phyloP scores from a whole-genome alignment of 495 filamentous ascomycete genomes.

The Chaetomium tenue region DNA sequence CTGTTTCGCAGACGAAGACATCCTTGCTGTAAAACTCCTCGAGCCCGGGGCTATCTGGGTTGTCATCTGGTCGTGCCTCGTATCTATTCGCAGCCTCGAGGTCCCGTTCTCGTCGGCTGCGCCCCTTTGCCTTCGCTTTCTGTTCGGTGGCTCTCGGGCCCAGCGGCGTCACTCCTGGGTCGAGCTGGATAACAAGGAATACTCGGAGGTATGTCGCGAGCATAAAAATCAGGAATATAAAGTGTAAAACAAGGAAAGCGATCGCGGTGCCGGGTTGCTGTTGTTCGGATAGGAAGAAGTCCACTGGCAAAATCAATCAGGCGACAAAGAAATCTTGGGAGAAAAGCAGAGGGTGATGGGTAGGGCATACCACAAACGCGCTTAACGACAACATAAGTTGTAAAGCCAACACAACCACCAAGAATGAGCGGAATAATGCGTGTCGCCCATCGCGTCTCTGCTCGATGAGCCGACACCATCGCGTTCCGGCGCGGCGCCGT shows the following conservation, averaged over 20 bases:
- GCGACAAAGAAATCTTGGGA: conserved; percentile 4
- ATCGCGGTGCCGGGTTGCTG: conserved; percentile 57
- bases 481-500: conserved; percentile 8
- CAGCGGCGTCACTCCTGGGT: conserved; percentile 69
- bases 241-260: conserved; percentile 68
- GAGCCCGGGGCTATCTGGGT: conserved; percentile 49
- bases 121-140: conserved; percentile 23
- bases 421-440: conserved; percentile 44
- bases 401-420: conserved; percentile 39
- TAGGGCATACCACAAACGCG: conserved; percentile 42
- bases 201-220: conserved; percentile 67
- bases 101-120: conserved; percentile 35
- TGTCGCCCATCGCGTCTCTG: conserved; percentile 48
- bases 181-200: conserved; percentile 58
- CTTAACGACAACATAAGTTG: conserved; percentile 44
- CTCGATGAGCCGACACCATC: conserved; percentile 35
- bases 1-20: conserved; percentile 74
- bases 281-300: conserved; percentile 59
- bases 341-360: neutral
- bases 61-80: conserved; percentile 35
- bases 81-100: conserved; percentile 44
- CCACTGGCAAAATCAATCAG: conserved; percentile 45
- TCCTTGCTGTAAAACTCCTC: conserved; percentile 72
- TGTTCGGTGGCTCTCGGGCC: conserved; percentile 44
- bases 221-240: conserved; percentile 63